These are phyloP conservation scores for Penicillium arizonense DNA, from an alignment of 495 filamentous ascomycete species.

Conservation along the genomic window DNA sequence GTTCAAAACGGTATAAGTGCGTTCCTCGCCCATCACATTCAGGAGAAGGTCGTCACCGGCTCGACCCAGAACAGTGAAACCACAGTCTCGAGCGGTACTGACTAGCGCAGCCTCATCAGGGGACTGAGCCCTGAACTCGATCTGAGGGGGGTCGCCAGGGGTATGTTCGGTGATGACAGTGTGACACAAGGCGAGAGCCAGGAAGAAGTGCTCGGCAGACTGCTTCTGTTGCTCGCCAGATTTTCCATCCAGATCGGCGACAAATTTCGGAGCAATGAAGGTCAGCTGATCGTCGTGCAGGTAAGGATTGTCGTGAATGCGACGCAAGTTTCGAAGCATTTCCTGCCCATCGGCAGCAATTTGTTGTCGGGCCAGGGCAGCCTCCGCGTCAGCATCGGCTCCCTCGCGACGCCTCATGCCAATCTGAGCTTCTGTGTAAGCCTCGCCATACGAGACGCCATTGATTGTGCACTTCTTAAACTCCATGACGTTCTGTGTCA, in stretches of 20 bases:
- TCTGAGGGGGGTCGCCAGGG: slow-evolving; percentile 83
- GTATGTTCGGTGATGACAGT: slow-evolving; percentile 90
- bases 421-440: slow-evolving; percentile 93
- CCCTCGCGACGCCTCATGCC: slow-evolving; percentile 93
- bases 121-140: slow-evolving; percentile 95
- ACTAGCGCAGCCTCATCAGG: slow-evolving; percentile 97
- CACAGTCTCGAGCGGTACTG: slow-evolving; percentile 90
- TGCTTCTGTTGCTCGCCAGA: slow-evolving; percentile 73
- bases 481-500: slow-evolving; percentile 99
- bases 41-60: slow-evolving; percentile 74
- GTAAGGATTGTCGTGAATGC: slow-evolving; percentile 86
- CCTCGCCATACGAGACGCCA: slow-evolving; percentile 91
- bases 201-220: slow-evolving; percentile 88
- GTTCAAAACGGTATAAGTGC: slow-evolving; percentile 83
- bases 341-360: slow-evolving; percentile 73
- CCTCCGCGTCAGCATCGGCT: slow-evolving; percentile 78
- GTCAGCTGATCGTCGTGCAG: slow-evolving; percentile 86
- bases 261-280: slow-evolving; percentile 86
- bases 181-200: slow-evolving; percentile 91
- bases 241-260: slow-evolving; percentile 74
- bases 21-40: slow-evolving; percentile 83
- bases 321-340: slow-evolving; percentile 71
- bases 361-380: slow-evolving; percentile 66
- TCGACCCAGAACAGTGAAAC: slow-evolving; percentile 90
- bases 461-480: slow-evolving; percentile 98